These are phyloP conservation scores for Pyrenochaeta sp. DNA, from an alignment of 2,329 filamentous ascomycete genomes.

Conservation along the genomic window DNA sequence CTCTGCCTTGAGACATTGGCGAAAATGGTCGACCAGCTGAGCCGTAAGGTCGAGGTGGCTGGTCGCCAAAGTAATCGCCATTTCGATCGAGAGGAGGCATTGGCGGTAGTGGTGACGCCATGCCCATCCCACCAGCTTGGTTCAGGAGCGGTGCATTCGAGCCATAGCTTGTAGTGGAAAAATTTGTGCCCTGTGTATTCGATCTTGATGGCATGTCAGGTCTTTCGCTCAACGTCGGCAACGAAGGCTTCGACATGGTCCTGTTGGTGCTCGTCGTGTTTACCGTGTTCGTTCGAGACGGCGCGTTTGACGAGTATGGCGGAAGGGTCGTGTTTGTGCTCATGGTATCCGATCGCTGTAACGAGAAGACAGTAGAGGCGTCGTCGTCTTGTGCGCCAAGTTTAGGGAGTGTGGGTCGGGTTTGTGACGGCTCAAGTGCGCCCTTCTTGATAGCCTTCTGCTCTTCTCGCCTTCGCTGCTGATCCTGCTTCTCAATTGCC, in stretches of 20 bases:
- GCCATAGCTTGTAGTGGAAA: slow-evolving; percentile 65
- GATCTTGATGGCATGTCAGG: slow-evolving; percentile 48
- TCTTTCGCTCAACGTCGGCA: slow-evolving; percentile 53
- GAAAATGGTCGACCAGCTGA: slow-evolving; percentile 38
- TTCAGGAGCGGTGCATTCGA: slow-evolving; percentile 70
- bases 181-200: slow-evolving; percentile 65
- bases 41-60: slow-evolving; percentile 28
- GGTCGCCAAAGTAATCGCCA: slow-evolving; percentile 39
- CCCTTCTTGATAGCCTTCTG: slow-evolving; percentile 57
- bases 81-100: slow-evolving; percentile 41
- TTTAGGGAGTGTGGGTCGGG: slow-evolving; percentile 53
- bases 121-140: slow-evolving; percentile 68
- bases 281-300: slow-evolving; percentile 62
- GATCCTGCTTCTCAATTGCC: slow-evolving; percentile 79
- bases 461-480: slow-evolving; percentile 55
- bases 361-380: slow-evolving; percentile 45
- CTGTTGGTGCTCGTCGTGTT: slow-evolving; percentile 40
- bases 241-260: slow-evolving; percentile 46
- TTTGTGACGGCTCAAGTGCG: slow-evolving; percentile 43
- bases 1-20: slow-evolving; percentile 41
- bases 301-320: slow-evolving; percentile 61
- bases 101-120: slow-evolving; percentile 38
- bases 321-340: slow-evolving; percentile 52
- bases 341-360: slow-evolving; percentile 44
- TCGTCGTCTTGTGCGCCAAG: slow-evolving; percentile 52